These are phyloP conservation scores for Suhomyces prunicola DNA, from an alignment of 805 yeast species.

Conservation along the genomic window DNA sequence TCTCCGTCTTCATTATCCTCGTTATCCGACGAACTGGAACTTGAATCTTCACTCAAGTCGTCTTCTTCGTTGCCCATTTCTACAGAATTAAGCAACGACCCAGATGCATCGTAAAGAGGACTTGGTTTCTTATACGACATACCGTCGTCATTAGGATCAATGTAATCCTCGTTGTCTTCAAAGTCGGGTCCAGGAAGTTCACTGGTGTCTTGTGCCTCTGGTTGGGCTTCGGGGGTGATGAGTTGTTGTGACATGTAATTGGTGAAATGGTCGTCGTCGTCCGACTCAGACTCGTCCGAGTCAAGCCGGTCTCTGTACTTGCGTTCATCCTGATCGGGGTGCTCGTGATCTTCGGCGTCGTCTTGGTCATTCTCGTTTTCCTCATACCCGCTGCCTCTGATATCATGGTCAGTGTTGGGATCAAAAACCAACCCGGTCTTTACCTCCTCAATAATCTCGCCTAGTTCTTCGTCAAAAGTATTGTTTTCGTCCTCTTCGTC, in stretches of 20 bases:
- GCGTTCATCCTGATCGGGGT: conserved; percentile 7
- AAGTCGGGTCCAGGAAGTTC: conserved; percentile 20
- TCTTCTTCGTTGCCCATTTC: conserved; percentile 16
- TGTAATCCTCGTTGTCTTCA: conserved; percentile 58
- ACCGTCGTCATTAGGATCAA: conserved; percentile 81
- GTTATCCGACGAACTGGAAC: conserved; percentile 31
- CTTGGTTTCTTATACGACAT: conserved; percentile 64
- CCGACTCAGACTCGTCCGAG: conserved; percentile 37
- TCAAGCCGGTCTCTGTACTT: conserved; percentile 10
- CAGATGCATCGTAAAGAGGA: conserved; percentile 53
- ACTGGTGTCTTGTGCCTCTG: conserved; percentile 31
- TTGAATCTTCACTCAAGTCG: conserved; percentile 29
- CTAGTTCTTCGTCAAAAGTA: conserved; percentile 35
- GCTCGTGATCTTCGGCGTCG: conserved; percentile 26
- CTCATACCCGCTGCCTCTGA: conserved; percentile 26
- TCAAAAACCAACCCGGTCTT: conserved; percentile 31
- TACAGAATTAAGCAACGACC: conserved; percentile 6
- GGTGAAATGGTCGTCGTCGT: conserved; percentile 57
- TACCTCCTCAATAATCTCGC: conserved; percentile 37
- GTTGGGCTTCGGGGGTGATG: conserved; percentile 48
- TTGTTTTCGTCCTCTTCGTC: conserved; percentile 22
- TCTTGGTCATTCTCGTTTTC: conserved; percentile 28
- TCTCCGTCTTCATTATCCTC: conserved; percentile 20
- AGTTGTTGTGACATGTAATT: conserved; percentile 76
- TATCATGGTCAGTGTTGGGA: conserved; percentile 27